Base-by-base conservation (phyloP, 208 protist genomes). In the Trypanosoma platydactyli region DNA sequence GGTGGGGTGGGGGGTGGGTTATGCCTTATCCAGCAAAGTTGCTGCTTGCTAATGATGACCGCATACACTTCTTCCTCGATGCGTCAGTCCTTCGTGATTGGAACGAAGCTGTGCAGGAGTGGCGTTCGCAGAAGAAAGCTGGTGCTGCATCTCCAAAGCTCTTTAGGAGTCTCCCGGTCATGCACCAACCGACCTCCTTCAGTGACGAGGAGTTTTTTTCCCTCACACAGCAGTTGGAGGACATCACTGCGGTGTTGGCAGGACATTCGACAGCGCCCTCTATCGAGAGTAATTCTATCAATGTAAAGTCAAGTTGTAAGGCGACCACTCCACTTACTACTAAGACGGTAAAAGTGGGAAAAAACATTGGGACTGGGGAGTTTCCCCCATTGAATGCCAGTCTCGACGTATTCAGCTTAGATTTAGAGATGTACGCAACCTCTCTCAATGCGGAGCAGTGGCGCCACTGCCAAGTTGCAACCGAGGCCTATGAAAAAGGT, bases 141-240 rank as follows among this genome's bases (percentile, higher is more conserved):
- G 25, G 12, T 9, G 24, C 48, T 45, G 24, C 69, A 5, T 62
- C 57, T n/a, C 45, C 63, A 55, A 44, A 54, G 40, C 41, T 16
- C 42, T 6, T 1, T 22, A 5, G 15, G 30, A 24, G 44, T 3
- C 6, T 52, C 49, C 9, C 15, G 27, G 35, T 9, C 15, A 15
- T 53, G 29, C 24, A 6, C 44, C 68, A 59, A 46, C 12, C 46
- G n/a, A 46, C 12, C 18, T 20, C 35, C 11, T 68, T 75, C 29
- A 75, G 54, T 27, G 62, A 75, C n/a, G 80, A 82, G 20, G 74
- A 87, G 51, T 92, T 92, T 33, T 84, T 89, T 51, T 48, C 54
- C 0, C 35, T 92, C 1, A 73, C 82, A 11, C 70, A 72, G 20
- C 78, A 84, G 33, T 70, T 89, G 22, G 86, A 86, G 45, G 62